Evolutionary conservation across 2,329 filamentous ascomycete species (phyloP).

Genomic region (Pezicula rhizophila): DNA sequence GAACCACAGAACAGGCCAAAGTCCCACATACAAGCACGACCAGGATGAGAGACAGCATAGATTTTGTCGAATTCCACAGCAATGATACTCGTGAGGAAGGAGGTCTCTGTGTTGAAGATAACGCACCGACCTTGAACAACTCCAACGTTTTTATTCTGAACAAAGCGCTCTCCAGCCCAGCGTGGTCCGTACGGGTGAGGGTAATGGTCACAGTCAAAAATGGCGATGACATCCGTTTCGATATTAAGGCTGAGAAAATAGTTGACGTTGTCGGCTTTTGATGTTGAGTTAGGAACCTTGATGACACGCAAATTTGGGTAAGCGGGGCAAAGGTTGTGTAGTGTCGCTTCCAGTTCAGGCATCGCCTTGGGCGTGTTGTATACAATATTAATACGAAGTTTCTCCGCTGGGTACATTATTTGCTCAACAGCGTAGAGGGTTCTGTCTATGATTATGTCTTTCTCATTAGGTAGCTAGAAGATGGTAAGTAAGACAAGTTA

Average conservation of each 20-base stretch:
- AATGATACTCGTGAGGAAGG: conserved; percentile 39
- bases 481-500: too few species aligned
- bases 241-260: conserved; percentile 39
- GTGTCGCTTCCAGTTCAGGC: conserved; percentile 37
- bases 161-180: conserved; percentile 42
- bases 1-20: conserved; percentile 44
- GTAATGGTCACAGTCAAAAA: conserved; percentile 45
- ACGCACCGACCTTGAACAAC: conserved; percentile 44
- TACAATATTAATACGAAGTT: conserved; percentile 40
- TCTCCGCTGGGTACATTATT: conserved; percentile 38
- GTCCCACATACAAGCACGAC: conserved; percentile 38
- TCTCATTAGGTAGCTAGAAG: conserved; percentile 37
- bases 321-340: conserved; percentile 30
- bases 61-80: conserved; percentile 46
- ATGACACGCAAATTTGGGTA: conserved; percentile 37
- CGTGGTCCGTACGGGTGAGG: conserved; percentile 41
- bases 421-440: conserved; percentile 39
- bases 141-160: conserved; percentile 34
- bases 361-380: conserved; percentile 43
- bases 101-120: conserved; percentile 39
- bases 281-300: conserved; percentile 41
- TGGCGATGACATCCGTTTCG: conserved; percentile 38
- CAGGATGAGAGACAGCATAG: conserved; percentile 44
- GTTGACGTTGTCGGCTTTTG: conserved; percentile 45
- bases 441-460: conserved; percentile 42